These are phyloP conservation scores for Niveomyces coronatus DNA, from an alignment of 2,329 filamentous ascomycete genomes.

Conservation along the genomic window DNA sequence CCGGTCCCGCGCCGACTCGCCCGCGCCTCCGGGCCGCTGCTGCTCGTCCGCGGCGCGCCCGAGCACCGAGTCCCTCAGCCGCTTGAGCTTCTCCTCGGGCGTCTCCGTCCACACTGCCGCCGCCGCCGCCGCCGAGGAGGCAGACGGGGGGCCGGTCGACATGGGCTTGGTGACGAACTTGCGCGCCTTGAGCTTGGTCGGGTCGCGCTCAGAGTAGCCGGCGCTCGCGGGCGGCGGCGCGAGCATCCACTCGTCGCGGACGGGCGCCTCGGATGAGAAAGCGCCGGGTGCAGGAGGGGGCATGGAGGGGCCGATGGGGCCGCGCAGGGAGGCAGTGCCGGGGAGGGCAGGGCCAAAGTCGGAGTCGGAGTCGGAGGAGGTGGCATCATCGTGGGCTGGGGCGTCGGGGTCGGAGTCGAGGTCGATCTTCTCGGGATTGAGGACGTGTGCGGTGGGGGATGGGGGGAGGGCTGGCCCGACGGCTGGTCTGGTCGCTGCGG, in stretches of 20 bases:
- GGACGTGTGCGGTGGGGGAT: not conserved
- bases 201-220: slow-evolving; percentile 57
- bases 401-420: slow-evolving; percentile 29
- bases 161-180: slow-evolving; percentile 62
- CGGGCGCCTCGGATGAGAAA: slow-evolving; percentile 29
- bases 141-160: slow-evolving; percentile 17
- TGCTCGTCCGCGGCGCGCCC: slow-evolving; percentile 48
- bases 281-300: slow-evolving; percentile 17
- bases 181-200: slow-evolving; percentile 70
- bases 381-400: slow-evolving; percentile 20
- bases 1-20: slow-evolving; percentile 47
- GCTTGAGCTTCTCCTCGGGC: slow-evolving; percentile 73
- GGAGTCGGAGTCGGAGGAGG: slow-evolving; percentile 27
- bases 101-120: slow-evolving; percentile 84
- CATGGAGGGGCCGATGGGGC: slow-evolving; percentile 31
- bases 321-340: slow-evolving; percentile 30
- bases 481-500: slow-evolving; percentile 11
- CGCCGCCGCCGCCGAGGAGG: slow-evolving; percentile 17
- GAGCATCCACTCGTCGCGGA: slow-evolving; percentile 79
- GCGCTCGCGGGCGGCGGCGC: slow-evolving; percentile 54
- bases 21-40: slow-evolving; percentile 29
- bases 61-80: slow-evolving; percentile 72
- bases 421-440: slow-evolving; percentile 32
- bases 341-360: slow-evolving; percentile 53
- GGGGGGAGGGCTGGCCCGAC: slow-evolving; percentile 16